Conservation (phyloP, 1,284 basidiomycete genomes). For the Ustilago curta region DNA sequence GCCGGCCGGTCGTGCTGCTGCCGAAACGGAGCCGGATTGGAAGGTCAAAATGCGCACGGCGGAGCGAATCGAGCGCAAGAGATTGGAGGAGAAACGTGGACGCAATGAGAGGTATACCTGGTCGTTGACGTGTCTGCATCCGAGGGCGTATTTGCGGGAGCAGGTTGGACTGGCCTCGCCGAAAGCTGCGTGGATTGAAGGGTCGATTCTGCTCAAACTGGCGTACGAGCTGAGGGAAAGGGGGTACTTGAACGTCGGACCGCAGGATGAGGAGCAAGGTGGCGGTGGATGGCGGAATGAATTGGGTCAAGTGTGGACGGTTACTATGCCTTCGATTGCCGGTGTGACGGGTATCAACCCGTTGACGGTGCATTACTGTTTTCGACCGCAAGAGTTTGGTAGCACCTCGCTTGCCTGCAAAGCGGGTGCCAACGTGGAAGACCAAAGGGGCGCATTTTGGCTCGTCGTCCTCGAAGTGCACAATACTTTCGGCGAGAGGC, state of each 20-base stretch:
- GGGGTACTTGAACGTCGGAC: conserved; percentile 31
- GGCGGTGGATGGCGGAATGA: conserved; percentile 20
- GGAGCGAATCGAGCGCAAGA: conserved; percentile 24
- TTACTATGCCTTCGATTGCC: conserved; percentile 78
- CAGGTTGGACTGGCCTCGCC: conserved; percentile 9
- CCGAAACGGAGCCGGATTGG: conserved; percentile 15
- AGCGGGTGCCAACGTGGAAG: background rate
- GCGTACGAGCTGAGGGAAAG: conserved; percentile 54
- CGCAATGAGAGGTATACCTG: conserved; percentile 23
- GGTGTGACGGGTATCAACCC: conserved; percentile 82
- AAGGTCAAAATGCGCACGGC: conserved; percentile 35
- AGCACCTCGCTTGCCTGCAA: background rate
- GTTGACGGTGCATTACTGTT: conserved; percentile 80
- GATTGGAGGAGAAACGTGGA: conserved; percentile 28
- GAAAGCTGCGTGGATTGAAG: conserved; percentile 35
- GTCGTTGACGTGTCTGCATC: conserved; percentile 28
- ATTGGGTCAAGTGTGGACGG: conserved; percentile 53
- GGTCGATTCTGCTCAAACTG: conserved; percentile 54
- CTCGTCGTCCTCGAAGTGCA: conserved; percentile 79
- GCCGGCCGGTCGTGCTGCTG: conserved; percentile 2
- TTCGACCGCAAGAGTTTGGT: conserved; percentile 64
- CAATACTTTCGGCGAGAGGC: conserved; percentile 82
- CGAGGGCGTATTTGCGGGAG: conserved; percentile 27
- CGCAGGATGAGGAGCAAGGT: conserved; percentile 32
- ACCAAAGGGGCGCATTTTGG: conserved; percentile 65